phyloP scores from a whole-genome alignment of 1,284 basidiomycete genomes.

The Ganoderma lucidum region DNA sequence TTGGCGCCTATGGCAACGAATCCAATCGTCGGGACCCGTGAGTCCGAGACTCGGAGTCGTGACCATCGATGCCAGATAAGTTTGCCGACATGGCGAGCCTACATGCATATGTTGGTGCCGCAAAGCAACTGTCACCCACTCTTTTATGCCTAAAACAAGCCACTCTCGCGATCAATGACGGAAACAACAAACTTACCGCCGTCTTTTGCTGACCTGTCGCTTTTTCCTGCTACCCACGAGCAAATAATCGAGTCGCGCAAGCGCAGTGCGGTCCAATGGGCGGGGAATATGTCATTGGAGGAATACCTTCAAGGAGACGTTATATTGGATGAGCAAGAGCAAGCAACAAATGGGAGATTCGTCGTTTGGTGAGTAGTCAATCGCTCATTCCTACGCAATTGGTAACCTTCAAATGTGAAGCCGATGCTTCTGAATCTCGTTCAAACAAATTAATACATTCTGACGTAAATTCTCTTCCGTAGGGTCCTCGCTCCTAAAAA shows the following conservation, averaged over 20 bases:
- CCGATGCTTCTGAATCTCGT: not conserved
- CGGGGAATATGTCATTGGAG: slow-evolving; percentile 42
- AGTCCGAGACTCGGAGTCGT: not conserved
- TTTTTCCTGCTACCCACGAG: slow-evolving; percentile 42
- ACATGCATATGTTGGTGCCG: not conserved
- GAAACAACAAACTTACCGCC: slow-evolving; percentile 1
- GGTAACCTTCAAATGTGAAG: not conserved
- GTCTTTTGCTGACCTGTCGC: slow-evolving; percentile 32
- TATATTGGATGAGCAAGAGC: slow-evolving; percentile 45
- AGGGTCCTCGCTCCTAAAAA: slow-evolving; percentile 54
- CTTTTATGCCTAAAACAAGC: not conserved
- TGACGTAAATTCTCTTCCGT: not conserved
- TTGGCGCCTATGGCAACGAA: too few species aligned
- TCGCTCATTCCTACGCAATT: not conserved
- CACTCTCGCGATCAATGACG: slow-evolving; percentile 5
- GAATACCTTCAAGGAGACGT: slow-evolving; percentile 46
- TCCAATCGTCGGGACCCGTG: too few species aligned
- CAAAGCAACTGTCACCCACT: not conserved
- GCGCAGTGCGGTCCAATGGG: slow-evolving; percentile 47
- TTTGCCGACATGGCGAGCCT: not conserved
- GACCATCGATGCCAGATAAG: slow-evolving; percentile 2
- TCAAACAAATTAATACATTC: not conserved
- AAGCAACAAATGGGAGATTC: slow-evolving; percentile 45
- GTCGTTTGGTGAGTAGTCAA: slow-evolving; percentile 45
- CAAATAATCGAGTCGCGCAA: slow-evolving; percentile 44